Evolutionary conservation across 129 eudicot species (phyloP), one percentile per base, ranked within the genome.

Genomic region (Kitagawia praeruptora): DNA sequence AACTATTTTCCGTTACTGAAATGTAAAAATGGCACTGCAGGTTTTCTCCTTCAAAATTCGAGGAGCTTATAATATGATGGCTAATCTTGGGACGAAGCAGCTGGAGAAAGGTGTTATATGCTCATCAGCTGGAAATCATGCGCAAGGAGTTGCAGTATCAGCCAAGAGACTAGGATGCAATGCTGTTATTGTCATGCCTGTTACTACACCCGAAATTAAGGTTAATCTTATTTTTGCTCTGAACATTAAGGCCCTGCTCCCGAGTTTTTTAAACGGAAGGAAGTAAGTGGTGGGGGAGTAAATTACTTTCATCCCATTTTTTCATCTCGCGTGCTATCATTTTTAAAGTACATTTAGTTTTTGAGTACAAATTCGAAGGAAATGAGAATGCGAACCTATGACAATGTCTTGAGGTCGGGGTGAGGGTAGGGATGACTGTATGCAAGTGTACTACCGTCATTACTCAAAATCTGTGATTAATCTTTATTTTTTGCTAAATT

Each of bases 41-140:
- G 76, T 73, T 40, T 73, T 73, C 76, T 95, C 99, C 0, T 95
- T 95, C 83, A 95, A 95, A 90, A 87, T 95, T 67, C 92, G 97
- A 39, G 96, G 99, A 75, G 99, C 99, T 31, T 95, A 95, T 80
- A 95, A 95, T 82, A 95, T 95, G 99, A 95, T 95, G 97, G 99
- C 96, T 6, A 95, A 92, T 83, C 96, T 95, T 74, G 87, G 96
- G 14, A 92, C 80, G 80, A 91, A 89, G 71, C 98, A 89, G 83
- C 76, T 92, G 76, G 85, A 88, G 78, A 86, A 73, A 79, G 98
- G 98, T 27, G 96, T 95, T 3, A 90, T 95, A 25, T 95, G 99
- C 80, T 92, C 99, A 38, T 95, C 99, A 7, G 97, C 99, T 7
- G 97, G 99, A 42, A 95, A 95, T 85, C 99, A 95, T 86, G 99